phyloP scores from a whole-genome alignment of 1,139 yeast species.

The Lodderomyces jiufengensis region DNA sequence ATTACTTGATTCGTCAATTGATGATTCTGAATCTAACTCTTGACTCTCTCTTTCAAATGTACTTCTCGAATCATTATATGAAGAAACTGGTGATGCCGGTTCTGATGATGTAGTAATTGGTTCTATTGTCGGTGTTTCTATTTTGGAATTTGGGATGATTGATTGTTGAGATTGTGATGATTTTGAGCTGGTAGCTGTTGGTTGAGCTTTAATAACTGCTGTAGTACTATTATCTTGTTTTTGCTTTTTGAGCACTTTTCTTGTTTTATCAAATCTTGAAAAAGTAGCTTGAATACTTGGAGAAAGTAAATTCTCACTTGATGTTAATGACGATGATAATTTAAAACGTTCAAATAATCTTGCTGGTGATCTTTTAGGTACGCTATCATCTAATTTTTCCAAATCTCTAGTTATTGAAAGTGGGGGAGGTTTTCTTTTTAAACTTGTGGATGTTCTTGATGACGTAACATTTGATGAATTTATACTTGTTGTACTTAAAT shows the following conservation, averaged over 20 bases:
- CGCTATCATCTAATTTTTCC: conserved; percentile 1
- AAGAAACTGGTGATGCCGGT: conserved; percentile 7
- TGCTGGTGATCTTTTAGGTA: conserved; percentile 20
- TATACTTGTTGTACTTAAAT: no score
- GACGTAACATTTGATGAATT: neutral
- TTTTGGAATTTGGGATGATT: neutral
- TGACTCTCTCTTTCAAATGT: neutral
- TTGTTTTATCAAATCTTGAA: neutral
- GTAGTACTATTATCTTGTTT: neutral
- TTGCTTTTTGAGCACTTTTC: no score
- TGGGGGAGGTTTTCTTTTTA: no score
- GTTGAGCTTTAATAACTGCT: neutral
- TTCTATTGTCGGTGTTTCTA: neutral
- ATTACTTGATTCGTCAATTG: no score
- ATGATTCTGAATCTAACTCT: neutral
- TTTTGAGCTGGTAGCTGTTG: no score
- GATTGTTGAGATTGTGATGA: neutral
- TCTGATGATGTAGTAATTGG: neutral
- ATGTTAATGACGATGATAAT: conserved; percentile 1
- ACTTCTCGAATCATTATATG: conserved; percentile 3
- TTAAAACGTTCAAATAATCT: conserved; percentile 13
- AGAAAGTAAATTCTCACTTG: no score
- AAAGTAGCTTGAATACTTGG: no score
- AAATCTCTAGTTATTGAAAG: no score
- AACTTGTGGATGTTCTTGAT: neutral